Conservation (phyloP, 495 filamentous ascomycete genomes). For the Chaetomium fimeti region DNA sequence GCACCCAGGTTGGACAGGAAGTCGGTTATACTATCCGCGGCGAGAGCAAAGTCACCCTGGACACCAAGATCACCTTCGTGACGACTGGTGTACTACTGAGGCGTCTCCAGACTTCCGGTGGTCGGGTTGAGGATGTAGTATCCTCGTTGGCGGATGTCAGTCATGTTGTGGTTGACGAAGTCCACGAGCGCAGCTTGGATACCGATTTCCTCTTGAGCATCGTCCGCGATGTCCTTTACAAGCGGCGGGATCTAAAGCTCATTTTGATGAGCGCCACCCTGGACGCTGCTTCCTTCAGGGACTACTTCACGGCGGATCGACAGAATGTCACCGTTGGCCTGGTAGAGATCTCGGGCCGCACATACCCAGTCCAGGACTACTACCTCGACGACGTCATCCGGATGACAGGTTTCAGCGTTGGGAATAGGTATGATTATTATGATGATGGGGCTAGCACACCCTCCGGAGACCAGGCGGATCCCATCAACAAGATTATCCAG, state of each 20-base stretch:
- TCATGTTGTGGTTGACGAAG: constrained; percentile 95
- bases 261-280: constrained; percentile 98
- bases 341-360: constrained; percentile 85
- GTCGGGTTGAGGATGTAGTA: constrained; percentile 70
- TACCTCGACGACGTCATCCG: constrained; percentile 87
- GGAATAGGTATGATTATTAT: constrained; percentile 36
- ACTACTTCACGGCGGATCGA: constrained; percentile 69
- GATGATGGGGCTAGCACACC: constrained; percentile 39
- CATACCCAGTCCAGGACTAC: constrained; percentile 84
- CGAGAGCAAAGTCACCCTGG: constrained; percentile 64
- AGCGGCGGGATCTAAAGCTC: constrained; percentile 79
- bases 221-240: constrained; percentile 75
- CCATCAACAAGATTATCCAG: constrained; percentile 65
- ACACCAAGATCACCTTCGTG: constrained; percentile 90
- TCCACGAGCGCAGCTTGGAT: constrained; percentile 92
- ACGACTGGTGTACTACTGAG: constrained; percentile 95
- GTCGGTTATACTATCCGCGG: constrained; percentile 94
- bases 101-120: constrained; percentile 82
- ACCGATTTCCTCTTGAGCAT: constrained; percentile 92
- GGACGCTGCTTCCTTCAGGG: constrained; percentile 80
- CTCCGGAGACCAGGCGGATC: constrained; percentile 39
- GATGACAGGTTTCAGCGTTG: constrained; percentile 68
- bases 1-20: constrained; percentile 76
- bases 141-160: constrained; percentile 82
- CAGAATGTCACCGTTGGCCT: constrained; percentile 60